Evolutionary conservation across 371 early-diverging fungal species (phyloP), one percentile per base, ranked within the genome.

Genomic region (Saksenaea vasiformis): DNA sequence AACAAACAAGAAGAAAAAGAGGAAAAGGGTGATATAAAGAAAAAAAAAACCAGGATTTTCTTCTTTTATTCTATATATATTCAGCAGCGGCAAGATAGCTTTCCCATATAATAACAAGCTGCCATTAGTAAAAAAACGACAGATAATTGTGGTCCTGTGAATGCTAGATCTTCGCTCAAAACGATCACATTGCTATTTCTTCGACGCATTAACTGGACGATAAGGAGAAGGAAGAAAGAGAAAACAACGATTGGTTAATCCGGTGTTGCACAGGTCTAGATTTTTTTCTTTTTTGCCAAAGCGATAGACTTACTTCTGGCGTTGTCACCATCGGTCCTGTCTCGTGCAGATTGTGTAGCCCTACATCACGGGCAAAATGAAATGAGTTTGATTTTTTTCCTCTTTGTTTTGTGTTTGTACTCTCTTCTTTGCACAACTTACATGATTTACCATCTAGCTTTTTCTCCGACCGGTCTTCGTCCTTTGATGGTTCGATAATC

Each of bases 41-140:
- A 44, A 17, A 44, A 19, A 44, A 15, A 44, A 17, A 44, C 44
- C 4, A n/a, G 44, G 17, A 19, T 47, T 47, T 8, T 26, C 22
- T 26, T 26, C 10, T 41, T 5, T 41, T 41, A 13, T 41, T 41
- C 19, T 56, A 56, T 56, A n/a, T 31, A 26, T 57, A 35, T 54
- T 66, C 55, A 74, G 58, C 82, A 82, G 7, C 69, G 77, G 57
- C 74, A 75, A 5, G 82, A 77, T 11, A 82, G 61, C 41, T 82
- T 82, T 55, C 82, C 82, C 70, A 79, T 68, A 51, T 82, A 82
- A 53, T 82, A 82, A 39, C 74, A 78, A 11, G 74, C 28, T 1
- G 67, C 69, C 82, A 82, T 82, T 19, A 73, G 44, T 19, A 78
- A 39, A 27, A 79, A 58, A 13, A 82, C 61, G 58, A 82, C 63